Conservation (phyloP, 805 yeast genomes). For the Monosporozyma yasuniensis region DNA sequence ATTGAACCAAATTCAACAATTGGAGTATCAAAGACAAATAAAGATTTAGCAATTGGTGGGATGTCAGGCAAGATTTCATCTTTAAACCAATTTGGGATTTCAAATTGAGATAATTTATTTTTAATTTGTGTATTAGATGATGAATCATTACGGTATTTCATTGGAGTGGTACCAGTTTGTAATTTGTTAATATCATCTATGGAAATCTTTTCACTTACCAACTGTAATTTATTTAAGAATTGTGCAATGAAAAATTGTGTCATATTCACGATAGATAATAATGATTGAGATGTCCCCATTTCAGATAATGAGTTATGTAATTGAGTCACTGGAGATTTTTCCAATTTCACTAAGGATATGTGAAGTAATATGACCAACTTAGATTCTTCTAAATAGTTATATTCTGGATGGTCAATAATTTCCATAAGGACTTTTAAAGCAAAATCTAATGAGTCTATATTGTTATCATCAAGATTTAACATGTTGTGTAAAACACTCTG, state of each 20-base stretch:
- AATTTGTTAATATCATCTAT: neutral
- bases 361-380: constrained; percentile 14
- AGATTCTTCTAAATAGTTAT: constrained; percentile 19
- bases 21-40: constrained; percentile 18
- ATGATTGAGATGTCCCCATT: constrained; percentile 20
- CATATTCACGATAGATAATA: constrained; percentile 19
- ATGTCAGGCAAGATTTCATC: constrained; percentile 16
- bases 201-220: neutral
- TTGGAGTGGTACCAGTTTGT: neutral
- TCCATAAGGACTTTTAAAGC: constrained; percentile 25
- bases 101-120: constrained; percentile 1
- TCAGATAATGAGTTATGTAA: constrained; percentile 16
- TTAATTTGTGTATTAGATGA: neutral
- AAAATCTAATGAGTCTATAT: constrained; percentile 5
- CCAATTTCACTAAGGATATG: constrained; percentile 13
- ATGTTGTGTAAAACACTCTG: neutral
- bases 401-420: constrained; percentile 28
- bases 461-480: neutral
- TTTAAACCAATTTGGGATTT: constrained; percentile 22
- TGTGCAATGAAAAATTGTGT: constrained; percentile 19
- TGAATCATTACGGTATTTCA: neutral
- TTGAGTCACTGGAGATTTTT: constrained; percentile 6
- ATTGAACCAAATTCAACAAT: constrained; percentile 5
- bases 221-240: constrained; percentile 14
- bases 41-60: constrained; percentile 28